These are phyloP conservation scores for Lasiodiplodia sp. DNA, from an alignment of 2,329 filamentous ascomycete species.

Conservation along the genomic window DNA sequence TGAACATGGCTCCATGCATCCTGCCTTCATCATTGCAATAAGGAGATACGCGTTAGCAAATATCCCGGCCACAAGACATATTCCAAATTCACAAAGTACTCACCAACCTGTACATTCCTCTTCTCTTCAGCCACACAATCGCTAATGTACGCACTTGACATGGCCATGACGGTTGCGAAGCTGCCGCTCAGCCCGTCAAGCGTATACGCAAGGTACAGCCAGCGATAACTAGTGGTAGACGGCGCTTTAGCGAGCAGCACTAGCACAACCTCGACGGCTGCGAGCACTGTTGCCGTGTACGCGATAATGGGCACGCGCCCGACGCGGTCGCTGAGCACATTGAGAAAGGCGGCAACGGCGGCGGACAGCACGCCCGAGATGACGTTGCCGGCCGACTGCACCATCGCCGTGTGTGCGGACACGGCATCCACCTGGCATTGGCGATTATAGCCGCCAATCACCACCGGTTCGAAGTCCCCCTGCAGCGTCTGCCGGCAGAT, in stretches of 20 bases:
- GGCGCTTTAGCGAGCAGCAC: conserved; percentile 25
- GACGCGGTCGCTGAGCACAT: conserved; percentile 31
- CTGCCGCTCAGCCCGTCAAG: conserved; percentile 33
- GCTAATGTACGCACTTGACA: conserved; percentile 33
- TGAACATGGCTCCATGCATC: conserved; percentile 33
- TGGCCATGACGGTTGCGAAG: conserved; percentile 31
- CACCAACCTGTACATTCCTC: conserved; percentile 31
- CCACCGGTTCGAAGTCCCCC: not conserved
- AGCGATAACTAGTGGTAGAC: conserved; percentile 19
- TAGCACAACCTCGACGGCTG: conserved; percentile 27
- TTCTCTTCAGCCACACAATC: conserved; percentile 30
- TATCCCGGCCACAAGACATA: not conserved
- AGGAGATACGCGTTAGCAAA: not conserved
- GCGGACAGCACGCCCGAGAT: conserved; percentile 32
- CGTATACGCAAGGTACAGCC: conserved; percentile 31
- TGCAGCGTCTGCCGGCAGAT: conserved; percentile 23
- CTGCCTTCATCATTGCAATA: conserved; percentile 5
- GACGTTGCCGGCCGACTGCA: conserved; percentile 29
- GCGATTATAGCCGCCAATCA: conserved; percentile 32
- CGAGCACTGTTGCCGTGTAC: conserved; percentile 23
- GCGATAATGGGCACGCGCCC: conserved; percentile 30
- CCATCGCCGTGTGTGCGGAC: conserved; percentile 23
- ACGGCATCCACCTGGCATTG: conserved; percentile 31
- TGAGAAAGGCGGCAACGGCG: conserved; percentile 25
- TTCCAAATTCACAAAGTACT: not conserved